Evolutionary conservation across 371 early-diverging fungal species (phyloP).

Genomic region (Syncephalastrum sp.): DNA sequence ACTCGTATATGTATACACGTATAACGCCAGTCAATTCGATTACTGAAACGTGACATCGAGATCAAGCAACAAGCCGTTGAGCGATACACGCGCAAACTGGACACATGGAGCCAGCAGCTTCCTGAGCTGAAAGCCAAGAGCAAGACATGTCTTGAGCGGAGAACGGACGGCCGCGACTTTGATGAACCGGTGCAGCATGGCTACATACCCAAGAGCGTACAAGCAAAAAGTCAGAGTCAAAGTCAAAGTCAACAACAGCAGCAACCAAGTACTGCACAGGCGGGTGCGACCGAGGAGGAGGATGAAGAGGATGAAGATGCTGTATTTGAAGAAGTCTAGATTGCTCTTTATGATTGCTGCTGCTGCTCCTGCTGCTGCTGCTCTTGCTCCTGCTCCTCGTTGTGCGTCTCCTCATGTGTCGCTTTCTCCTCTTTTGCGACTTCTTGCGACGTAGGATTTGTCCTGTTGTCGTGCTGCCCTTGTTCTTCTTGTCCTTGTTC

Average conservation of each 20-base stretch:
- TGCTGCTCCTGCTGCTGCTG: slow-evolving; percentile 10
- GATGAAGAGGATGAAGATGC: slow-evolving; percentile 23
- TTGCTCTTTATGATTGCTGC: not conserved
- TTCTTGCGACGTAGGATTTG: slow-evolving; percentile 4
- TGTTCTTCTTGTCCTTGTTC: slow-evolving; percentile 4
- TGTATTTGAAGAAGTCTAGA: slow-evolving; percentile 21
- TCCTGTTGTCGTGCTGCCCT: not conserved
- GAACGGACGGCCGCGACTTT: slow-evolving; percentile 19
- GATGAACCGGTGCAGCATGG: slow-evolving; percentile 7
- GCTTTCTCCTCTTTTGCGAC: slow-evolving; percentile 19
- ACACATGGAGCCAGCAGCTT: slow-evolving; percentile 17
- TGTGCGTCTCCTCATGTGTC: slow-evolving; percentile 34
- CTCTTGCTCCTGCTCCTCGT: slow-evolving; percentile 25
- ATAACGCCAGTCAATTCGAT: slow-evolving; percentile 10
- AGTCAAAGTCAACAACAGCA: not conserved
- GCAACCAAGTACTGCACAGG: not conserved
- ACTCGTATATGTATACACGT: too few relatives aligned
- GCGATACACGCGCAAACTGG: slow-evolving; percentile 13
- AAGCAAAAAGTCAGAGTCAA: not conserved
- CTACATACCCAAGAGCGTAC: not conserved
- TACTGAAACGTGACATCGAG: slow-evolving; percentile 20
- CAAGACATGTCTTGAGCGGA: slow-evolving; percentile 5
- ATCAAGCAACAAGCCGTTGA: slow-evolving; percentile 17
- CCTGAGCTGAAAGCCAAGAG: slow-evolving; percentile 18
- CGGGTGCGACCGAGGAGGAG: not conserved